Evolutionary conservation across 2,329 filamentous ascomycete species (phyloP), one percentile per base, ranked within the genome.

Genomic region (Colletotrichum cordylinicola): DNA sequence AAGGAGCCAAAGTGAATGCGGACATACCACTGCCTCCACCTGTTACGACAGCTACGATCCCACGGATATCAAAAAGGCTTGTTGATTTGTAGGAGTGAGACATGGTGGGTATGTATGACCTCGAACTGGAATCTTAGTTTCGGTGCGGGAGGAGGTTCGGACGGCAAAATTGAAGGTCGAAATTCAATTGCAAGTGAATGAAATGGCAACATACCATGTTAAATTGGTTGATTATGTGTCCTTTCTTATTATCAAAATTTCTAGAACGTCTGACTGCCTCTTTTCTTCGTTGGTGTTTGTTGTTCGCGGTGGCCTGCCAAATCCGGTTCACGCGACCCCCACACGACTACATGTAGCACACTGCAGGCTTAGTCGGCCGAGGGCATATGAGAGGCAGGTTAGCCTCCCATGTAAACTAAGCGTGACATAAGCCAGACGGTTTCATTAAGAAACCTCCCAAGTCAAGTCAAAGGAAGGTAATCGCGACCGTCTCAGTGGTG

Each of bases 401-500:
- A 21, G 43, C 43, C 21, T 13, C n/a, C n/a, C 6, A 52, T 52
- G 3, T 13, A n/a, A 10, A 8, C 1, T 10, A 52, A 8, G 10
- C n/a, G 21, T 13, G 6, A 52, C 5, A 48, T 21, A 12, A 4
- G 3, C 3, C 18, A 12, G 12, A 3, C n/a, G 18, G 0, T 6
- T 5, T 48, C 39, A 0, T 18, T 18, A n/a, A 21, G 10, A 8
- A 21, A 21, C 8, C 43, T 52, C 43, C 18, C 43, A 52, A 13
- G n/a, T 24, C 6, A 52, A 21, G 3, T 52, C 43, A 13, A 24
- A 4, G 43, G 43, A 52, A 52, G n/a, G 43, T 52, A 3, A 52
- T 52, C 43, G 43, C 43, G 43, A 21, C 43, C n/a, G 10, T 52
- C 10, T 52, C 43, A 13, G 43, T 52, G 13, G 4, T 13, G 43